phyloP scores from a whole-genome alignment of 768 basidiomycete genomes.

The Exsudoporus frostii region DNA sequence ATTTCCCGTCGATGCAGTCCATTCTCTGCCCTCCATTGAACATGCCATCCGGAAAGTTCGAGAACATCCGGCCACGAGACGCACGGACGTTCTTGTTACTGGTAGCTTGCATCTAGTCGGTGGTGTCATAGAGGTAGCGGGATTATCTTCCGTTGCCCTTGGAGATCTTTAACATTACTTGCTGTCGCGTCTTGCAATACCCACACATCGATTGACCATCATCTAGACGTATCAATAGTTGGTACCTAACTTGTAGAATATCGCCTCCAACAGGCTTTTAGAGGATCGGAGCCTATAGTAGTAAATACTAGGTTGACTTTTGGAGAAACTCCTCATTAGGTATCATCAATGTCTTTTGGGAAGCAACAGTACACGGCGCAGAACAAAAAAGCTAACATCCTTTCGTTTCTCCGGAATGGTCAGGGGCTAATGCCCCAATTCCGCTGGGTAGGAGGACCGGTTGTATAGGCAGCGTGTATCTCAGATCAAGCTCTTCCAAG shows the following conservation, averaged over 20 bases:
- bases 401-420: neutral
- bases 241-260: constrained; percentile 13
- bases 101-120: constrained; percentile 95
- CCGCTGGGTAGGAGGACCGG: constrained; percentile 54
- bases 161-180: constrained; percentile 30
- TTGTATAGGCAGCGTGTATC: constrained; percentile 69
- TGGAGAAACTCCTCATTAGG: neutral
- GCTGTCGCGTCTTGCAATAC: neutral
- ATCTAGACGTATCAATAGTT: neutral
- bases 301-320: neutral
- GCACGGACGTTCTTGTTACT: constrained; percentile 71
- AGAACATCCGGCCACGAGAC: constrained; percentile 31
- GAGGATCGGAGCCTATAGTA: too few relatives aligned
- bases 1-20: constrained; percentile 59
- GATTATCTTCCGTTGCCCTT: constrained; percentile 66
- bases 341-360: neutral
- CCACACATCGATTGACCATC: neutral
- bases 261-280: constrained; percentile 37
- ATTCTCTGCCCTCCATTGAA: constrained; percentile 85
- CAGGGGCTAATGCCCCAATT: neutral
- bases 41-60: constrained; percentile 76
- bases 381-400: neutral
- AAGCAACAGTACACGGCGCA: neutral
- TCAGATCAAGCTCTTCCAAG: constrained; percentile 71
- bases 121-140: constrained; percentile 89